Evolutionary conservation across 2,329 filamentous ascomycete genomes (phyloP).

Genomic region (Penicillium sp.): DNA sequence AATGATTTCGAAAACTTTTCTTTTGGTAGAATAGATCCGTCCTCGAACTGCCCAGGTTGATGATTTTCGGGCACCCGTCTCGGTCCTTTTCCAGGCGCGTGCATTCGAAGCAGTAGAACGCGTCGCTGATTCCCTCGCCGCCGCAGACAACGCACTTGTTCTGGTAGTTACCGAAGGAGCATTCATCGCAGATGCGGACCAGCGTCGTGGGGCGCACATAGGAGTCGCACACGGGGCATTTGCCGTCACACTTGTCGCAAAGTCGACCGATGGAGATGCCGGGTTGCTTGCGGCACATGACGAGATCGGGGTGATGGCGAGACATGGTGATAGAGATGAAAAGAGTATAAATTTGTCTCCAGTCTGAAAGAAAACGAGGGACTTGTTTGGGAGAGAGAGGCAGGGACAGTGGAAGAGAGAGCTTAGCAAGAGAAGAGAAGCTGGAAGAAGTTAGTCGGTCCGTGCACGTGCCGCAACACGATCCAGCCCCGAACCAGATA

Average conservation of each 20-base stretch:
- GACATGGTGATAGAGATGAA: conserved; percentile 65
- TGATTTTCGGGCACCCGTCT: conserved; percentile 98
- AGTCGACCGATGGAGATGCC: conserved; percentile 97
- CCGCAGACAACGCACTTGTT: conserved; percentile 99
- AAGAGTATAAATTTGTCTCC: too few species aligned
- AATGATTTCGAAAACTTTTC: conserved; percentile 54
- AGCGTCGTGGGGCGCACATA: conserved; percentile 98
- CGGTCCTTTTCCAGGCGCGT: conserved; percentile 94
- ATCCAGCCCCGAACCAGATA: too few species aligned
- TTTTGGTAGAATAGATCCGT: conserved; percentile 85
- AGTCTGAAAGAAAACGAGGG: background rate
- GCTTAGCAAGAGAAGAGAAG: conserved; percentile 1
- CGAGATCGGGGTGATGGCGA: conserved; percentile 94
- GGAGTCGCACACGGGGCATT: conserved; percentile 97
- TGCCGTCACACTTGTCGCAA: conserved; percentile 99
- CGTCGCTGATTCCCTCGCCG: conserved; percentile 95
- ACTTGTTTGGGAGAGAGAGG: conserved; percentile 1
- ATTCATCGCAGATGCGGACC: conserved; percentile 98
- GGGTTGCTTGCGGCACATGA: conserved; percentile 98
- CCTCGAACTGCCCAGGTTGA: conserved; percentile 85
- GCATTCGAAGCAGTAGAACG: conserved; percentile 99
- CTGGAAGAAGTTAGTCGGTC: conserved; percentile 45
- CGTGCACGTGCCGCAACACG: conserved; percentile 23
- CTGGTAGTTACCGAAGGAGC: conserved; percentile 99
- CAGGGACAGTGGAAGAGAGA: background rate